These are phyloP conservation scores for Cystobasidium sp. DNA, from an alignment of 1,284 basidiomycete species.

Conservation along the genomic window DNA sequence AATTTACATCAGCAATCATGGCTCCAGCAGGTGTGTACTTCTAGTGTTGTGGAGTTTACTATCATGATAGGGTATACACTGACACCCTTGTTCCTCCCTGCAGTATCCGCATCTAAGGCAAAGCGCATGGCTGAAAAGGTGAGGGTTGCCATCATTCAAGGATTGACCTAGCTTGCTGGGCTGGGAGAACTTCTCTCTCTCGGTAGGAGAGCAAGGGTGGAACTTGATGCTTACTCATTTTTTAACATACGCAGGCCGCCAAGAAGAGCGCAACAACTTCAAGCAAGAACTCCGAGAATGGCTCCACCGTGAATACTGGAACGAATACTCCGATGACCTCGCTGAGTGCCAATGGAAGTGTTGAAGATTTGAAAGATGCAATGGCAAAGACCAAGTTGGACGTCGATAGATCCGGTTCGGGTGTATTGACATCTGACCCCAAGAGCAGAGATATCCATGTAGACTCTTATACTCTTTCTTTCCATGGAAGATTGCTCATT, in stretches of 20 bases:
- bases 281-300: conserved; percentile 6
- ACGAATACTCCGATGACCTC: conserved; percentile 80
- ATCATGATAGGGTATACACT: too few species aligned
- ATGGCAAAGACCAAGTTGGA: conserved; percentile 88
- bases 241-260: conserved; percentile 13
- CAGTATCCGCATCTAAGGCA: conserved; percentile 46
- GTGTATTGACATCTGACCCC: conserved; percentile 88
- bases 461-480: conserved; percentile 91
- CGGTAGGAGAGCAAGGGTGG: neutral
- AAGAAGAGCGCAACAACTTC: conserved; percentile 27
- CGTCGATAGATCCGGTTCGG: conserved; percentile 86
- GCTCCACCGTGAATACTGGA: conserved; percentile 65
- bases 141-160: conserved; percentile 3
- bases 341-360: conserved; percentile 71
- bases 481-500: conserved; percentile 92
- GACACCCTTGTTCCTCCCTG: neutral
- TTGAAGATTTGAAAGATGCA: conserved; percentile 66
- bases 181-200: neutral
- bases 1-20: too few species aligned
- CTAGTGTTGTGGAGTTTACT: too few species aligned
- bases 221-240: neutral
- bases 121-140: conserved; percentile 52
- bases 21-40: too few species aligned
- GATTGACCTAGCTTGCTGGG: neutral
- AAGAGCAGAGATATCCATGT: conserved; percentile 97